These are phyloP conservation scores for Penicillium crystallinum DNA, from an alignment of 495 filamentous ascomycete species.

Conservation along the genomic window DNA sequence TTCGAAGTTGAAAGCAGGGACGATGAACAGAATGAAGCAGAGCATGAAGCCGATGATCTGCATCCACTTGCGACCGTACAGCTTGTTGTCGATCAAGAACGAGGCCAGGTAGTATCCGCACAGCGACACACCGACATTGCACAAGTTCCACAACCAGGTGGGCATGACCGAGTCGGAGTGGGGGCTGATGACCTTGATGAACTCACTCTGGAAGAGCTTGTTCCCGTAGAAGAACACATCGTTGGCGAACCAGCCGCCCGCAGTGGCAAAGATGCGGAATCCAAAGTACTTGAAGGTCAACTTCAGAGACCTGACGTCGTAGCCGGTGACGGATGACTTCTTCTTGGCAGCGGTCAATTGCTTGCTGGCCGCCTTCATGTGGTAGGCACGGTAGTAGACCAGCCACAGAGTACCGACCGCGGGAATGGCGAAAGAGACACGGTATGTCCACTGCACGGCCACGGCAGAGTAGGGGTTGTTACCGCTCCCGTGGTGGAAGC, in stretches of 20 bases:
- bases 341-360: conserved; percentile 73
- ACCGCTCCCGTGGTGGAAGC: conserved; percentile 71
- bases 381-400: conserved; percentile 82
- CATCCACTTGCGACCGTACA: conserved; percentile 90
- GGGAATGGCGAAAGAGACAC: conserved; percentile 77
- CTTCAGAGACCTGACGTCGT: conserved; percentile 73
- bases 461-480: conserved; percentile 66
- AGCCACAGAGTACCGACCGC: conserved; percentile 88
- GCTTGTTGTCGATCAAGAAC: conserved; percentile 82
- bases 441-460: conserved; percentile 77
- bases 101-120: conserved; percentile 77
- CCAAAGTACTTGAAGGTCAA: conserved; percentile 75
- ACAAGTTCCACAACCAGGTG: conserved; percentile 82
- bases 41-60: conserved; percentile 82
- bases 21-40: conserved; percentile 80
- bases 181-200: conserved; percentile 69
- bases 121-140: conserved; percentile 79
- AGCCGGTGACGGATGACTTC: conserved; percentile 79
- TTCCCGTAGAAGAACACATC: conserved; percentile 98
- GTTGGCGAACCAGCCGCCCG: conserved; percentile 82
- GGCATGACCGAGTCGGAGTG: conserved; percentile 63
- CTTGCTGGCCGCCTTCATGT: conserved; percentile 74
- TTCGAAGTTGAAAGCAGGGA: conserved; percentile 77
- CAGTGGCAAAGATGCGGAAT: conserved; percentile 75
- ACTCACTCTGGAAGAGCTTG: conserved; percentile 90